These are phyloP conservation scores for Raddia distichophylla DNA, from an alignment of 176 grass and related monocot species.

Conservation along the genomic window DNA sequence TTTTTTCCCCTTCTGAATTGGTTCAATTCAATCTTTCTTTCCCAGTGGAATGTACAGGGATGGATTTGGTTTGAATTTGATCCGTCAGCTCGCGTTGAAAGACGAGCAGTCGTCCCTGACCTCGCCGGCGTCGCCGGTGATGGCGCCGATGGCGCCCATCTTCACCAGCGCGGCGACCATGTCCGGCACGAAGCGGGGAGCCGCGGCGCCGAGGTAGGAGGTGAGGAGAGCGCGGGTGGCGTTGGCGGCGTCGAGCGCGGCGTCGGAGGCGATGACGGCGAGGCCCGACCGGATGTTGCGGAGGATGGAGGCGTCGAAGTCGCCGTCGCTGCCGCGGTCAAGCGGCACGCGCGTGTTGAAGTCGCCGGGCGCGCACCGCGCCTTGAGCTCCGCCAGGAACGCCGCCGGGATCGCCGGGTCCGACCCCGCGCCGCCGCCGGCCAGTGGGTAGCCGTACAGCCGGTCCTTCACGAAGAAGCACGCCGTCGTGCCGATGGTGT, in stretches of 20 bases:
- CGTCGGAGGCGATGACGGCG: slow-evolving; percentile 75
- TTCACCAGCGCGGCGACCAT: slow-evolving; percentile 63
- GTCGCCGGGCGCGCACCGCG: slow-evolving; percentile 65
- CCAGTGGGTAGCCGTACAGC: slow-evolving; percentile 60
- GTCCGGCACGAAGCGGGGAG: slow-evolving; percentile 49
- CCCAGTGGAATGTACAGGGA: slow-evolving; percentile 7
- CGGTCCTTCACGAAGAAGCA: slow-evolving; percentile 85
- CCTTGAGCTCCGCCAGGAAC: slow-evolving; percentile 63
- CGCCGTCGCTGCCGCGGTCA: slow-evolving; percentile 70
- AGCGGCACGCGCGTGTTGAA: slow-evolving; percentile 69
- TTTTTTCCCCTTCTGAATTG: not conserved
- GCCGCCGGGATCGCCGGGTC: slow-evolving; percentile 69
- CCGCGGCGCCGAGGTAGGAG: slow-evolving; percentile 51
- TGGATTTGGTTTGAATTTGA: too few relatives aligned
- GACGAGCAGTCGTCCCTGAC: slow-evolving; percentile 63
- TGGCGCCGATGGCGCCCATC: slow-evolving; percentile 67
- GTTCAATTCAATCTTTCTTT: not conserved
- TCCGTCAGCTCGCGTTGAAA: slow-evolving; percentile 51
- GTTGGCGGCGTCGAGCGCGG: slow-evolving; percentile 43
- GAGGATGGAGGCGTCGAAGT: slow-evolving; percentile 71
- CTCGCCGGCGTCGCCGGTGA: slow-evolving; percentile 63
- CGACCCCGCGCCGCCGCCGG: slow-evolving; percentile 18
- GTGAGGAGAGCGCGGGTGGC: slow-evolving; percentile 57
- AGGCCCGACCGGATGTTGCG: slow-evolving; percentile 72
- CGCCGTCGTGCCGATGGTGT: slow-evolving; percentile 87